These are phyloP conservation scores for Cytospora schulzeri DNA, from an alignment of 2,329 filamentous ascomycete genomes.

Conservation along the genomic window DNA sequence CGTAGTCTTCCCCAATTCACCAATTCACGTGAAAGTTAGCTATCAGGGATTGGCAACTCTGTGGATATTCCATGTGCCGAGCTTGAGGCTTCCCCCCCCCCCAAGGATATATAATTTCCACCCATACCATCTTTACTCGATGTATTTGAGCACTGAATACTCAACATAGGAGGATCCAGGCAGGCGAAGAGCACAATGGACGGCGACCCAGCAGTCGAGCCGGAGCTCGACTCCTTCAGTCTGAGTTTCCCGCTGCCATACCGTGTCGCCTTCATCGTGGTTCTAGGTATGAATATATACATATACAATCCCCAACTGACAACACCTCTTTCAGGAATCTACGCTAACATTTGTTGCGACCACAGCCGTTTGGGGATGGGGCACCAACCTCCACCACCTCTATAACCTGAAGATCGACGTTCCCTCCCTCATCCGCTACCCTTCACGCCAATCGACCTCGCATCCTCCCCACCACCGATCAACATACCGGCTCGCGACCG, in stretches of 20 bases:
- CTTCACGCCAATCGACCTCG: slow-evolving; percentile 68
- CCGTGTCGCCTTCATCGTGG: slow-evolving; percentile 81
- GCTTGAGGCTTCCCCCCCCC: slow-evolving; percentile 4
- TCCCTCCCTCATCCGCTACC: slow-evolving; percentile 83
- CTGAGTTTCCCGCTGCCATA: slow-evolving; percentile 85
- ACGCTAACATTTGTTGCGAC: slow-evolving; percentile 14
- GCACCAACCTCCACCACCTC: slow-evolving; percentile 86
- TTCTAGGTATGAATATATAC: slow-evolving; percentile 65
- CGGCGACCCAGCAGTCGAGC: slow-evolving; percentile 71
- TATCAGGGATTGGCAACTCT: neutral
- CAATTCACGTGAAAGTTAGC: neutral
- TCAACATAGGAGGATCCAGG: slow-evolving; percentile 23
- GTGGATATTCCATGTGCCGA: neutral
- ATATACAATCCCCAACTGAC: no score
- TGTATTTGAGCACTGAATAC: slow-evolving; percentile 18
- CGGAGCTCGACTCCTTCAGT: slow-evolving; percentile 81
- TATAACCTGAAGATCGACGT: slow-evolving; percentile 81
- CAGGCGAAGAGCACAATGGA: slow-evolving; percentile 65
- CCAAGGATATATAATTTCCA: slow-evolving; percentile 2
- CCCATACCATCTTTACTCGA: slow-evolving; percentile 8
- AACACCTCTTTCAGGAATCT: no score
- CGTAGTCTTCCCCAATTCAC: no score
- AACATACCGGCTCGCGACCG: slow-evolving; percentile 80
- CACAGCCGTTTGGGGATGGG: slow-evolving; percentile 92
- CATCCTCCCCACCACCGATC: slow-evolving; percentile 78